phyloP scores from a whole-genome alignment of 2,329 filamentous ascomycete genomes.

The Tolypocladium tropicale region DNA sequence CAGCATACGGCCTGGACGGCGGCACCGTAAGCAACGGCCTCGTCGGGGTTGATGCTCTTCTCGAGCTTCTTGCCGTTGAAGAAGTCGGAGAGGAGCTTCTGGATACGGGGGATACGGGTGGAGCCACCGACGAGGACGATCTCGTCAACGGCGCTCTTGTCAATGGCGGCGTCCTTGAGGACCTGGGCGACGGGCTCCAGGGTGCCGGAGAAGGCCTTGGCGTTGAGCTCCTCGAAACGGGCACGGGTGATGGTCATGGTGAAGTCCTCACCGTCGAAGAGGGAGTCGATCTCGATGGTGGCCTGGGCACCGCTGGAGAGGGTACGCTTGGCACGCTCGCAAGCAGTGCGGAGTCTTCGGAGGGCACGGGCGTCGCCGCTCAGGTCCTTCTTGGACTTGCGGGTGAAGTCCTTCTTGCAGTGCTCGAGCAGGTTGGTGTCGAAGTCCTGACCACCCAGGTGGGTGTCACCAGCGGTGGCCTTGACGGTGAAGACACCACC shows the following conservation, averaged over 20 bases:
- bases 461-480: slow-evolving; percentile 95
- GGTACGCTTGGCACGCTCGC: slow-evolving; percentile 99
- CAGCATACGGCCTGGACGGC: slow-evolving; percentile 96
- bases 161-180: slow-evolving; percentile 79
- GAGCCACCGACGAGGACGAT: slow-evolving; percentile 98
- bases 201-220: slow-evolving; percentile 87
- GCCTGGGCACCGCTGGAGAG: slow-evolving; percentile 96
- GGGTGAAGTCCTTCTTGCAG: slow-evolving; percentile 90
- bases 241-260: slow-evolving; percentile 96
- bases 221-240: slow-evolving; percentile 97
- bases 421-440: slow-evolving; percentile 91
- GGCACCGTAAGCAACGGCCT: slow-evolving; percentile 97
- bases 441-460: slow-evolving; percentile 92
- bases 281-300: slow-evolving; percentile 95
- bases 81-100: slow-evolving; percentile 98
- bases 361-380: slow-evolving; percentile 82
- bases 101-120: slow-evolving; percentile 96
- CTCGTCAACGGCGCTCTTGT: slow-evolving; percentile 91
- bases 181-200: slow-evolving; percentile 94
- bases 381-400: slow-evolving; percentile 68
- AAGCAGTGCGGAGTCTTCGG: slow-evolving; percentile 91
- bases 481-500: slow-evolving; percentile 99
- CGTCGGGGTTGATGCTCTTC: slow-evolving; percentile 99
- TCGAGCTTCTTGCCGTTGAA: slow-evolving; percentile 99
- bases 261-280: slow-evolving; percentile 97